Percentiles rank a stretch among this genome's conserved stretches.
phyloP scores from a whole-genome alignment of 2,329 filamentous ascomycete genomes.

The Trichoderma aggressivum region DNA sequence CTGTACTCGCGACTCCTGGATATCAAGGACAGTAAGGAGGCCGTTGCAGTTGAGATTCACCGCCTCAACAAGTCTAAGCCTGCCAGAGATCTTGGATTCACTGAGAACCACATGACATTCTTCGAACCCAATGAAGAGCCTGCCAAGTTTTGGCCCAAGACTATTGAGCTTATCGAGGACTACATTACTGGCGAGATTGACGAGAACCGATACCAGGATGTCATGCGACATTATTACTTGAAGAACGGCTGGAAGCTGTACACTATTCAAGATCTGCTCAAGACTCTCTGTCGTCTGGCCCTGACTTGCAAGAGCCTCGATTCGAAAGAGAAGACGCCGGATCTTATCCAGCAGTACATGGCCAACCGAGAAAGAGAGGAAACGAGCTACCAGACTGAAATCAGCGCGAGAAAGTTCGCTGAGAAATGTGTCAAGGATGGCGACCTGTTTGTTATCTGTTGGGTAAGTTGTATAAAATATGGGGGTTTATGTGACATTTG shows the following conservation, averaged over 20 bases:
- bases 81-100: conserved; percentile 77
- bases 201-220: conserved; percentile 80
- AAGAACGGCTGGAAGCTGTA: conserved; percentile 91
- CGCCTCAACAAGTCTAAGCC: conserved; percentile 74
- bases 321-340: conserved; percentile 86
- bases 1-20: conserved; percentile 80
- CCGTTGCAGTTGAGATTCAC: conserved; percentile 69
- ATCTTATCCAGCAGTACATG: conserved; percentile 85
- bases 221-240: conserved; percentile 86
- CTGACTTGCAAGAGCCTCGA: conserved; percentile 82
- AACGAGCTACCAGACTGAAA: conserved; percentile 85
- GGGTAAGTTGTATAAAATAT: conserved; percentile 59
- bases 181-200: conserved; percentile 81
- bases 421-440: conserved; percentile 91
- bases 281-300: conserved; percentile 75
- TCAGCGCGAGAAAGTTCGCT: conserved; percentile 84
- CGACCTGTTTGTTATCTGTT: conserved; percentile 85
- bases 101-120: conserved; percentile 75
- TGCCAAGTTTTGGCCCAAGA: conserved; percentile 79
- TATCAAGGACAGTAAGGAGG: conserved; percentile 74
- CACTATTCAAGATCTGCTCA: conserved; percentile 84
- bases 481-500: no score
- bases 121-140: conserved; percentile 61
- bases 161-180: conserved; percentile 81
- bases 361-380: conserved; percentile 76